Base-by-base conservation (phyloP, 345 rosid genomes). In the Mallotus nudiflorus region DNA sequence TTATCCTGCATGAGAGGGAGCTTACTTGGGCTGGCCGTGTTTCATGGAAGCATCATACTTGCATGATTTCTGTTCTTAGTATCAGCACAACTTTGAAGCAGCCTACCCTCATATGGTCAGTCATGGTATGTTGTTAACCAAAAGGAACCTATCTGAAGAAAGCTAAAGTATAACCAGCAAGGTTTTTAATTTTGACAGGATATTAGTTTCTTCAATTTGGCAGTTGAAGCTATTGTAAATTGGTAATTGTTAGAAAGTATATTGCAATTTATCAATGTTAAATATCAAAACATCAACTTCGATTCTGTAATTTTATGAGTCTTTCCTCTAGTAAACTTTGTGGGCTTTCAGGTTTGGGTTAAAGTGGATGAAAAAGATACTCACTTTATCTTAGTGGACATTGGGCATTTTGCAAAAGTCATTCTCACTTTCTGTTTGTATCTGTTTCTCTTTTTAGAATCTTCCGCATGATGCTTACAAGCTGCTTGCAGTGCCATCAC, bases 81-180 rank as follows among this genome's bases (percentile, higher is more conserved):
- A 92, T 95, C 78, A 95, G 92, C 80, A 88, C 97, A 58, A 87
- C 96, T 51, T 79, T 87, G 81, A 92, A 92, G 87, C 98, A 90
- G 78, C 97, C 93, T 72, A 97, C 99, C 27, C 92, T 95, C 78
- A 92, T 95, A 84, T 95, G 97, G 97, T 92, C 99, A 76, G 88
- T 91, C 69, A 69, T 64, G 83, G 99, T 95, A 90, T 74, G 95
- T 84, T 86, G 70, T 66, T 72, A 66, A 71, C 74, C 74, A 66
- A 69, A 65, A 62, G 46, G 60, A 40, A 69, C 24, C 39, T 45
- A 40, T 19, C 25, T 44, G 39, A 45, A 44, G 53, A 45, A 53
- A 39, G 6, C 14, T 40, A 8, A 39, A 18, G 2, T 6, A 18
- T 52, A 20, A 33, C 33, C 25, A 31, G n/a, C 37, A 62, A 55